phyloP scores from a whole-genome alignment of 768 basidiomycete genomes.

The Dentipellis fragilis region DNA sequence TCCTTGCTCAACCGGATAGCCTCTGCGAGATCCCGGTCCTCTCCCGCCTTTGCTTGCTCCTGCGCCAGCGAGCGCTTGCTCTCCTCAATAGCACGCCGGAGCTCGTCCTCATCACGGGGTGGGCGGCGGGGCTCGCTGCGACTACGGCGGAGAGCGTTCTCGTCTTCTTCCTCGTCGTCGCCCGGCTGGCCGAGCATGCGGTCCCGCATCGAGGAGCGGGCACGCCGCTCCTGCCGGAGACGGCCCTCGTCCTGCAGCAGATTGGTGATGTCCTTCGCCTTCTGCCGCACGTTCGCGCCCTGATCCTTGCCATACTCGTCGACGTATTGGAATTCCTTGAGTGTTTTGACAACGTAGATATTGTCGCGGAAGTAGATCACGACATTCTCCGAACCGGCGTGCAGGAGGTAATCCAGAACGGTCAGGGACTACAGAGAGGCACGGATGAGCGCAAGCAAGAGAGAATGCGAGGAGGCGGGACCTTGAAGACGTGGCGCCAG shows the following conservation, averaged over 20 bases:
- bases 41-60: slow-evolving; percentile 55
- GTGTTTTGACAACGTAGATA: slow-evolving; percentile 94
- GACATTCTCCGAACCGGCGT: slow-evolving; percentile 96
- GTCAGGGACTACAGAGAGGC: slow-evolving; percentile 61
- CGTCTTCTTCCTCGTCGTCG: slow-evolving; percentile 30
- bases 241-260: slow-evolving; percentile 80
- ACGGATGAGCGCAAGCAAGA: neutral
- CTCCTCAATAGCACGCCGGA: slow-evolving; percentile 80
- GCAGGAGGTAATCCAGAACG: slow-evolving; percentile 89
- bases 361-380: slow-evolving; percentile 98
- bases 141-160: slow-evolving; percentile 24
- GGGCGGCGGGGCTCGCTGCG: slow-evolving; percentile 31
- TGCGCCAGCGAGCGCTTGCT: slow-evolving; percentile 66
- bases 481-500: slow-evolving; percentile 99
- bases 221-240: slow-evolving; percentile 74
- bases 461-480: slow-evolving; percentile 19
- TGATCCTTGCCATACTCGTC: slow-evolving; percentile 96
- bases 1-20: slow-evolving; percentile 85
- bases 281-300: slow-evolving; percentile 94
- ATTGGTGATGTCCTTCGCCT: slow-evolving; percentile 97
- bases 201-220: slow-evolving; percentile 87
- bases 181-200: slow-evolving; percentile 70
- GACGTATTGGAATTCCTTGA: slow-evolving; percentile 95
- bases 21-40: slow-evolving; percentile 75
- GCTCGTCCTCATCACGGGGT: slow-evolving; percentile 55